Conservation (phyloP, 768 basidiomycete species). For the Rhodotorula babjevae region DNA sequence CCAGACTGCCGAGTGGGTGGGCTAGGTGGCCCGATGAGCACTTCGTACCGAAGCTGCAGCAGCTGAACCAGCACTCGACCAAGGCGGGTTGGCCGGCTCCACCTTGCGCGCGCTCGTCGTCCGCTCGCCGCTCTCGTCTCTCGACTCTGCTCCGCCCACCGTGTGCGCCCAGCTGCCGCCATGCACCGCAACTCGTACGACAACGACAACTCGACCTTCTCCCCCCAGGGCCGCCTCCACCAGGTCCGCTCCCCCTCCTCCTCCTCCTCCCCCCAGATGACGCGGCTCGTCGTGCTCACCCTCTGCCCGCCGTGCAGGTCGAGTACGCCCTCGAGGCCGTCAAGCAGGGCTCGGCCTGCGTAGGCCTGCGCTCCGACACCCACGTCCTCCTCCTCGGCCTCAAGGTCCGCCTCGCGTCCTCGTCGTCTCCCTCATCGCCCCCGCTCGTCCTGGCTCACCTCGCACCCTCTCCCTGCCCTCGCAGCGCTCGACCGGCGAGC, state of each 20-base stretch:
- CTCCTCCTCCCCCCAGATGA: neutral
- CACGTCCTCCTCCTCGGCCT: conserved; percentile 87
- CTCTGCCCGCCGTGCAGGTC: conserved; percentile 24
- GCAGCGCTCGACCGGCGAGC: conserved; percentile 93
- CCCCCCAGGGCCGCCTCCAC: conserved; percentile 91
- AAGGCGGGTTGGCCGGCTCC: no score
- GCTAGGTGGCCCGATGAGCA: no score
- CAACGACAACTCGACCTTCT: conserved; percentile 96
- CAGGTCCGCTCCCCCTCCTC: conserved; percentile 35
- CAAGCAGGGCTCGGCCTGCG: conserved; percentile 98
- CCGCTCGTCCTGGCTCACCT: neutral
- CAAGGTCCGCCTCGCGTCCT: conserved; percentile 59
- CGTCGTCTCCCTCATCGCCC: neutral
- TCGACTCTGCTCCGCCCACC: neutral
- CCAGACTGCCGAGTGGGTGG: no score
- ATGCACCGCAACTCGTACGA: conserved; percentile 59
- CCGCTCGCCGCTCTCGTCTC: neutral
- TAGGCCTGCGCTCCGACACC: conserved; percentile 89
- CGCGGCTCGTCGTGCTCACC: neutral
- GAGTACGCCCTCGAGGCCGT: conserved; percentile 90
- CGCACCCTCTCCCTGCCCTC: no score
- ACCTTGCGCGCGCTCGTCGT: neutral
- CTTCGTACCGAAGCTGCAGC: no score
- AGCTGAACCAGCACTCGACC: no score
- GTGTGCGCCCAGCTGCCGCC: neutral